Evolutionary conservation across 768 basidiomycete genomes (phyloP).

Genomic region (Mycena epipterygia): DNA sequence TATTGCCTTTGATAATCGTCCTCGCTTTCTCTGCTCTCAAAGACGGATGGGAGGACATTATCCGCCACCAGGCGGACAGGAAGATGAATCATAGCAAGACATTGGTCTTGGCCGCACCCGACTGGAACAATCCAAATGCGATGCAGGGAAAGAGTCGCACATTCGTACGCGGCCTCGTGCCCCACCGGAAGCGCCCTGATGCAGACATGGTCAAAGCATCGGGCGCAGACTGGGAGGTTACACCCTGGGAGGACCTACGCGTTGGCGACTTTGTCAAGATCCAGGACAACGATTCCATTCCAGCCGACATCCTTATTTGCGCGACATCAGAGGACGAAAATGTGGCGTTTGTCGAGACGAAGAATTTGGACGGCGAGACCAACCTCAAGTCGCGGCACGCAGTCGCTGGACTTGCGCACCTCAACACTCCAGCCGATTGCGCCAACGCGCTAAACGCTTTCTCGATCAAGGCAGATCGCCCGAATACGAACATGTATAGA

Average conservation of each 20-base stretch:
- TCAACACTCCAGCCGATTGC: slow-evolving; percentile 76
- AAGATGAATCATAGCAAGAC: slow-evolving; percentile 82
- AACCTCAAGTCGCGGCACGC: slow-evolving; percentile 97
- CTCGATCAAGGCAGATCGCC: slow-evolving; percentile 85
- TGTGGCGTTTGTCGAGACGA: slow-evolving; percentile 92
- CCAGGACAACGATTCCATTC: slow-evolving; percentile 73
- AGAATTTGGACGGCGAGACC: slow-evolving; percentile 98
- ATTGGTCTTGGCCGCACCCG: slow-evolving; percentile 75
- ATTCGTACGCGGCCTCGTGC: slow-evolving; percentile 77
- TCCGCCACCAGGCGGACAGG: slow-evolving; percentile 95
- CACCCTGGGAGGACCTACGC: slow-evolving; percentile 87
- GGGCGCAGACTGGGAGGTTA: slow-evolving; percentile 64
- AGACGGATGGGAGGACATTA: slow-evolving; percentile 97
- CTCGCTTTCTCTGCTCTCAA: slow-evolving; percentile 90
- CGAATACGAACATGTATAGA: slow-evolving; percentile 94
- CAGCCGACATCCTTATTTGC: slow-evolving; percentile 81
- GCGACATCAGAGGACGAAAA: slow-evolving; percentile 89
- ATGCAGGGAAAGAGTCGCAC: slow-evolving; percentile 82
- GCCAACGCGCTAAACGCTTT: slow-evolving; percentile 69
- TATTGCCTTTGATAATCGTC: slow-evolving; percentile 91
- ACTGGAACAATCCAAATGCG: slow-evolving; percentile 80
- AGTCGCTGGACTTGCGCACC: slow-evolving; percentile 78
- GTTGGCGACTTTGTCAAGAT: slow-evolving; percentile 93
- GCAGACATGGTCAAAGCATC: neutral
- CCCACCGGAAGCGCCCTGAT: slow-evolving; percentile 15